These are phyloP conservation scores for Trametes cinnabarina DNA, from an alignment of 768 basidiomycete species.

Conservation along the genomic window DNA sequence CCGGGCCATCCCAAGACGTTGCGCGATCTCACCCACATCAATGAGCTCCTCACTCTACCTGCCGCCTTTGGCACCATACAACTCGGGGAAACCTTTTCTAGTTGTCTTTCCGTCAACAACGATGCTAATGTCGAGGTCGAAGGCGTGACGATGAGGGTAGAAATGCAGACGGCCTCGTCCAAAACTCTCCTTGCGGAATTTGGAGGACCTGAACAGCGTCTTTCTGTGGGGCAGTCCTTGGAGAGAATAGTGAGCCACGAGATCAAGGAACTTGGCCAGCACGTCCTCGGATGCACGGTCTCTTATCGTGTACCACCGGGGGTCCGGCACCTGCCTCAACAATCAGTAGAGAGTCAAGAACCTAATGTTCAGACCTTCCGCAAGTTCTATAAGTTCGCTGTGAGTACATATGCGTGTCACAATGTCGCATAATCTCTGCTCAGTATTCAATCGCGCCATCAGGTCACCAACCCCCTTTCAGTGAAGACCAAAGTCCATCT, in stretches of 20 bases:
- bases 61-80: constrained; percentile 84
- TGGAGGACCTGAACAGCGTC: constrained; percentile 48
- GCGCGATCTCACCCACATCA: constrained; percentile 74
- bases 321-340: constrained; percentile 47
- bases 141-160: constrained; percentile 65
- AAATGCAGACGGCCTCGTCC: constrained; percentile 79
- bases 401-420: constrained; percentile 39
- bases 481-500: constrained; percentile 93
- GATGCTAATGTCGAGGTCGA: constrained; percentile 63
- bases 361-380: constrained; percentile 66
- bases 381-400: constrained; percentile 90
- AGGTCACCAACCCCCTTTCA: constrained; percentile 93
- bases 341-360: constrained; percentile 51
- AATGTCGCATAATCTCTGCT: background rate
- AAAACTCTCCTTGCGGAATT: constrained; percentile 65
- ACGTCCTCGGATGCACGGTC: constrained; percentile 84
- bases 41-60: constrained; percentile 78
- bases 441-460: too few species aligned
- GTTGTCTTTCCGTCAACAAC: constrained; percentile 81
- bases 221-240: constrained; percentile 58
- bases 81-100: constrained; percentile 85
- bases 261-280: constrained; percentile 91
- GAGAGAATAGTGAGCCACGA: constrained; percentile 78
- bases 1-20: constrained; percentile 80
- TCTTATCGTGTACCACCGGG: constrained; percentile 72